Conservation (phyloP, 2,329 filamentous ascomycete genomes). For the Elsinoe perseae region DNA sequence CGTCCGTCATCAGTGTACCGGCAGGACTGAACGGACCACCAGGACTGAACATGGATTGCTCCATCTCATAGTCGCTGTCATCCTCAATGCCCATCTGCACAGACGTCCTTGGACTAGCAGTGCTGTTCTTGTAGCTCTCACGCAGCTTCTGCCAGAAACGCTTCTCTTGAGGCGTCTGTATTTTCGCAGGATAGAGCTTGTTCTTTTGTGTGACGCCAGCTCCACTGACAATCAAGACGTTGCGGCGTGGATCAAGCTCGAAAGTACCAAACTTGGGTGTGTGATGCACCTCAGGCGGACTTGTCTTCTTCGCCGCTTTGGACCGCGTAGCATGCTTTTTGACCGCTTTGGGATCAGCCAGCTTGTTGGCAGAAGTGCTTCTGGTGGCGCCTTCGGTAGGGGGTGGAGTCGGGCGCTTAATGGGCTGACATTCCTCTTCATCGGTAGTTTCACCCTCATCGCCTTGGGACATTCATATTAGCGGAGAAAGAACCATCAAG, state of each 20-base stretch:
- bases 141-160: slow-evolving; percentile 18
- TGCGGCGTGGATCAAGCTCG: slow-evolving; percentile 22
- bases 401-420: slow-evolving; percentile 13
- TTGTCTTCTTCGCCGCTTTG: slow-evolving; percentile 17
- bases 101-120: slow-evolving; percentile 27
- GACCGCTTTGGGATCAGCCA: slow-evolving; percentile 10
- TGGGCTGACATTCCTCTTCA: slow-evolving; percentile 20
- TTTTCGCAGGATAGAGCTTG: slow-evolving; percentile 20
- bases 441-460: slow-evolving; percentile 33
- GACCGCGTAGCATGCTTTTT: slow-evolving; percentile 14
- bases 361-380: background rate
- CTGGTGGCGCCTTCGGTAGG: slow-evolving; percentile 5
- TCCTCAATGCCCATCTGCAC: slow-evolving; percentile 19
- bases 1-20: slow-evolving; percentile 16
- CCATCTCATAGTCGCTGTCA: slow-evolving; percentile 16
- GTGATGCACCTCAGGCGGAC: slow-evolving; percentile 9
- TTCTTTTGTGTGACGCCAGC: slow-evolving; percentile 17
- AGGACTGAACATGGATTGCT: slow-evolving; percentile 11
- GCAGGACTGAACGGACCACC: slow-evolving; percentile 15
- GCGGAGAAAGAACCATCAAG: slow-evolving; percentile 17
- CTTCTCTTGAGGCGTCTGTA: slow-evolving; percentile 18
- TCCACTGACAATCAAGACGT: slow-evolving; percentile 19
- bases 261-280: slow-evolving; percentile 24
- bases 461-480: slow-evolving; percentile 26
- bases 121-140: slow-evolving; percentile 23